Evolutionary conservation across 441 rosid genomes (phyloP).

Genomic region (Biscutella auriculata): DNA sequence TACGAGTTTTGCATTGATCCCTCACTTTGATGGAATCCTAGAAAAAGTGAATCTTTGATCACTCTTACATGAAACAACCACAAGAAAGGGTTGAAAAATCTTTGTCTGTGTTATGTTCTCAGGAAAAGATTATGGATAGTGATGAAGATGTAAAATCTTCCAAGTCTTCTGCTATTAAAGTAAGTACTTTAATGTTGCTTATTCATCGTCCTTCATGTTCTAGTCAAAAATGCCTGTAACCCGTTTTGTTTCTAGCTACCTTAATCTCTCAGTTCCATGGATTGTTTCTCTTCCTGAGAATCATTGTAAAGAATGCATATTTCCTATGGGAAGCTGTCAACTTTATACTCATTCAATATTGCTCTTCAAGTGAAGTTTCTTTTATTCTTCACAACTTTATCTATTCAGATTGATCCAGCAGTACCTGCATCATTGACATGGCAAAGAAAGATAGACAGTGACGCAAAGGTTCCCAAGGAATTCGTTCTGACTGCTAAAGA

Average conservation of each 20-base stretch:
- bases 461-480: constrained; percentile 24
- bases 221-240: not conserved
- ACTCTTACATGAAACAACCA: not conserved
- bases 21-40: no score
- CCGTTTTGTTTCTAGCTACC: not conserved
- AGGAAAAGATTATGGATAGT: constrained; percentile 17
- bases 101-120: constrained; percentile 3
- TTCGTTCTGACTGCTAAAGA: constrained; percentile 50
- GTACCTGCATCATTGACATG: constrained; percentile 70
- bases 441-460: constrained; percentile 49
- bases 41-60: no score
- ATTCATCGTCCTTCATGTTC: not conserved
- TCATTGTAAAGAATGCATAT: not conserved
- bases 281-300: not conserved
- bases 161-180: constrained; percentile 24
- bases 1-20: no score
- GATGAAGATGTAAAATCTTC: constrained; percentile 20
- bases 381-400: not conserved
- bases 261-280: not conserved
- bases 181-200: no score
- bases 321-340: no score
- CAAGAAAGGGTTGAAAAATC: not conserved
- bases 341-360: not conserved
- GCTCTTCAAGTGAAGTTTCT: not conserved
- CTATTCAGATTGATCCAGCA: constrained; percentile 48